Conservation (phyloP, 139 green algal species). For the Protoeuglena noctilucae region DNA sequence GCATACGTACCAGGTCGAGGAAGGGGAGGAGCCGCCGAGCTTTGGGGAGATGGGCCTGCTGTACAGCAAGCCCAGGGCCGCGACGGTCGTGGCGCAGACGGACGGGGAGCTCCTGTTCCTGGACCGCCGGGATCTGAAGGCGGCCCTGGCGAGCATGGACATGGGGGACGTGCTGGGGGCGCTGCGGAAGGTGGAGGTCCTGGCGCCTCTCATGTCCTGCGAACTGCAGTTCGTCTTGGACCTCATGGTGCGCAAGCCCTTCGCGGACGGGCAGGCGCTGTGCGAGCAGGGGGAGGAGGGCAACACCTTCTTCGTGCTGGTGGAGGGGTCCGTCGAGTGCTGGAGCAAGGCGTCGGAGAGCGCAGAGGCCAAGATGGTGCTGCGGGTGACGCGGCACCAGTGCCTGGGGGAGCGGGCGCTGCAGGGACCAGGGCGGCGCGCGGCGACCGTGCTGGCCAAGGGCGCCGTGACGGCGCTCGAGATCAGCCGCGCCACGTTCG, state of each 20-base stretch:
- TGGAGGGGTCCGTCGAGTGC: constrained; percentile 18
- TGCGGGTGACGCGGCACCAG: constrained; percentile 33
- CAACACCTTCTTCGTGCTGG: constrained; percentile 23
- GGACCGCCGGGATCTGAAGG: constrained; percentile 25
- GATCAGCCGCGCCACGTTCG: constrained; percentile 22
- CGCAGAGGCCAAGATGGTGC: constrained; percentile 23
- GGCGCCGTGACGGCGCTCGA: constrained; percentile 22
- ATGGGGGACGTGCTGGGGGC: constrained; percentile 16
- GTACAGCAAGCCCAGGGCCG: constrained; percentile 35
- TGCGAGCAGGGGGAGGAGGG: constrained; percentile 30
- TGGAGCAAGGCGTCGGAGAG: constrained; percentile 1
- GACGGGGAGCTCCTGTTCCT: constrained; percentile 46
- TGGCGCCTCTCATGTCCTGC: constrained; percentile 23
- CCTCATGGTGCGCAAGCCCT: constrained; percentile 12
- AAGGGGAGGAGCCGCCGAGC: constrained; percentile 16
- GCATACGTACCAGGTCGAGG: constrained; percentile 28
- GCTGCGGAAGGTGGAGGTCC: constrained; percentile 35
- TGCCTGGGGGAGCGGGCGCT: constrained; percentile 57
- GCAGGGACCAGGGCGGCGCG: constrained; percentile 13
- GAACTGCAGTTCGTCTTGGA: constrained; percentile 19
- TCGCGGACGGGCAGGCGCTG: constrained; percentile 32
- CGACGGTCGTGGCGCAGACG: constrained; percentile 36
- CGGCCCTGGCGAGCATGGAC: neutral
- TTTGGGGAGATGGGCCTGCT: constrained; percentile 58
- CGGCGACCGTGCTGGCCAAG: constrained; percentile 29